A percentile compares a stretch with the other conserved stretches of the same genome.
Conservation (phyloP, 345 rosid genomes). For the Rubroshorea leprosula region DNA sequence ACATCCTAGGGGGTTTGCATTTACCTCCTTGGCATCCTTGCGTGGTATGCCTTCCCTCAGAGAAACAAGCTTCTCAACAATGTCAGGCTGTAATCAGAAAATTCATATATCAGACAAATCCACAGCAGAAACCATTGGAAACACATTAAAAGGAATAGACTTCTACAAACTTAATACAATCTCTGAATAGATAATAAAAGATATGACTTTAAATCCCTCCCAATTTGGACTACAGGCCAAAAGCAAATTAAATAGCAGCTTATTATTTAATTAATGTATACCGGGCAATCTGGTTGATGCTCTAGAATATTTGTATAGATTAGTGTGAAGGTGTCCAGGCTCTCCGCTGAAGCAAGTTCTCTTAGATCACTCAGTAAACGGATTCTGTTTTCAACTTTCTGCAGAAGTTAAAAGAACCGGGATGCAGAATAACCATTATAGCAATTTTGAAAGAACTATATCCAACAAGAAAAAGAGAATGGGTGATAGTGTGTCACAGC, state of each 20-base stretch:
- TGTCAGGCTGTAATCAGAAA: conserved; percentile 63
- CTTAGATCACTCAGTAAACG: conserved; percentile 84
- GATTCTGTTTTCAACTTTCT: conserved; percentile 94
- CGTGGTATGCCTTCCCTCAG: conserved; percentile 94
- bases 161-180: not conserved
- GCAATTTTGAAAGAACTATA: not conserved
- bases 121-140: conserved; percentile 4
- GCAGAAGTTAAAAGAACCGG: conserved; percentile 17
- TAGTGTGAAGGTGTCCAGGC: conserved; percentile 89
- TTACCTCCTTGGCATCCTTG: conserved; percentile 97
- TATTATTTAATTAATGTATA: conserved; percentile 24
- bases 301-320: conserved; percentile 91
- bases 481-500: not conserved
- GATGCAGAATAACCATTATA: not conserved
- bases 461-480: not conserved
- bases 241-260: conserved; percentile 17
- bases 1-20: no score
- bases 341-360: conserved; percentile 99
- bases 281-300: conserved; percentile 99
- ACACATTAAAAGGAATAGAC: not conserved
- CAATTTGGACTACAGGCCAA: not conserved
- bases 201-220: not conserved
- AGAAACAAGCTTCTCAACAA: conserved; percentile 95
- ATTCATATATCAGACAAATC: not conserved
- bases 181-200: conserved; percentile 1